Percentiles rank a stretch among this genome's conserved stretches.
These are phyloP conservation scores for Puccinia horiana DNA, from an alignment of 1,284 basidiomycete species.

Conservation along the genomic window DNA sequence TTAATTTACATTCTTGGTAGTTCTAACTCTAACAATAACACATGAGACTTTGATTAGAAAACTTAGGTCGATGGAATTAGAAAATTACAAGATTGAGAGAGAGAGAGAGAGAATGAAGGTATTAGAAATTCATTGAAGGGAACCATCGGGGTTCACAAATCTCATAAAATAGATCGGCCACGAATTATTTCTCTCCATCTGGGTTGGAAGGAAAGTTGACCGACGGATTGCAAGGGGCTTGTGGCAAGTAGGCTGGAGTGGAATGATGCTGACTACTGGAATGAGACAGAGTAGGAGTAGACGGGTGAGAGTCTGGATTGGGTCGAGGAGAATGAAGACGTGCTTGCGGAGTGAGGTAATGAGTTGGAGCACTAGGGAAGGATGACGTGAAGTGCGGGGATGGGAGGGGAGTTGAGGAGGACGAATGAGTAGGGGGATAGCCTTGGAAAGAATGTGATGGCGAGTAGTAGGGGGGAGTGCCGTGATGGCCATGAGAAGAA, in stretches of 20 bases:
- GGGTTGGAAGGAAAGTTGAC: constrained; percentile 4
- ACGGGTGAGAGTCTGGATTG: constrained; percentile 26
- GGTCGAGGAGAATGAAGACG: constrained; percentile 22
- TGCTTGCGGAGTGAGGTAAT: constrained; percentile 15
- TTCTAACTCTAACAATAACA: too few relatives aligned
- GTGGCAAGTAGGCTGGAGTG: constrained; percentile 1
- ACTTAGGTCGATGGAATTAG: too few relatives aligned
- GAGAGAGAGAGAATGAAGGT: too few relatives aligned
- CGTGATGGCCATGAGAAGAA: background rate
- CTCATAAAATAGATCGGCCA: too few relatives aligned
- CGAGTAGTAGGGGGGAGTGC: background rate
- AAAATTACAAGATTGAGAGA: background rate
- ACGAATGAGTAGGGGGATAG: constrained; percentile 18
- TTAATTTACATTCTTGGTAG: too few relatives aligned
- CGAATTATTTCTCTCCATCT: background rate
- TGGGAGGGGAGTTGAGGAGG: constrained; percentile 14
- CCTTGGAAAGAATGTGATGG: constrained; percentile 7
- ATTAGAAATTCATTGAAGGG: background rate
- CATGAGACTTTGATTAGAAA: too few relatives aligned
- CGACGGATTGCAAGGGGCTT: constrained; percentile 14
- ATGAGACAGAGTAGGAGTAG: constrained; percentile 25
- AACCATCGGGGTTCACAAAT: too few relatives aligned
- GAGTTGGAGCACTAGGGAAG: background rate
- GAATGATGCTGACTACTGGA: constrained; percentile 20
- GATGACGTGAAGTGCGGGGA: constrained; percentile 25